Base-by-base conservation (phyloP, 2,329 filamentous ascomycete genomes). In the Colletotrichum sojae region DNA sequence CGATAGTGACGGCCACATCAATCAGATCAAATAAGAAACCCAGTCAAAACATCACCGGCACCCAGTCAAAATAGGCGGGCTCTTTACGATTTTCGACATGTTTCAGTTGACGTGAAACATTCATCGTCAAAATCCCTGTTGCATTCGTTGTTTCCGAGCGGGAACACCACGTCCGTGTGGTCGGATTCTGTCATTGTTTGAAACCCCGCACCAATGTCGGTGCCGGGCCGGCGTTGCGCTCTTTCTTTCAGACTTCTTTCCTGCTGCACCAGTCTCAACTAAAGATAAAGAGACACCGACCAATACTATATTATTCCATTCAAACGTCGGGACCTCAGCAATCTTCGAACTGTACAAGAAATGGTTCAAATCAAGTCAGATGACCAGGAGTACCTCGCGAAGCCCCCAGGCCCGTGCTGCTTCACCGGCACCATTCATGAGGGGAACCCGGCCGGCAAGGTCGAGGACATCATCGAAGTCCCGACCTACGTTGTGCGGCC, bases 371-470 rank as follows among this genome's bases (percentile, higher is more conserved):
- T 43, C 2, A 51, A 64, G 16, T 18, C 62, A 15, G 43, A 16
- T 12, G 46, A 66, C 51, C 49, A 31, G 25, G 55, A 66, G 18
- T 76, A 75, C 51, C 70, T 78, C n/a, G 76, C 77, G 12, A 78
- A 81, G 55, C 78, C 77, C 1, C 76, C 76, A 16, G 79, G 78
- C 12, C 73, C 74, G 15, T 83, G 81, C 69, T 84, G 83, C 71
- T 75, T 80, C 15, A 74, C 78, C 59, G 82, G 82, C 39, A 76
- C 74, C 2, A 71, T 83, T 22, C 83, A 85, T 70, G 65, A 74
- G 20, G 83, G 83, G 8, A 75, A 77, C 31, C 73, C 81, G 9
- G 72, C 77, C 56, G 83, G 83, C 3, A 73, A 62, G 4, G 74
- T 77, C 20, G 75, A 76, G 25, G 77, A 72, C 1, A 75, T 83